Evolutionary conservation across 257 asterid species (phyloP), one percentile per base, ranked within the genome.

Genomic region (Verbena officinalis): DNA sequence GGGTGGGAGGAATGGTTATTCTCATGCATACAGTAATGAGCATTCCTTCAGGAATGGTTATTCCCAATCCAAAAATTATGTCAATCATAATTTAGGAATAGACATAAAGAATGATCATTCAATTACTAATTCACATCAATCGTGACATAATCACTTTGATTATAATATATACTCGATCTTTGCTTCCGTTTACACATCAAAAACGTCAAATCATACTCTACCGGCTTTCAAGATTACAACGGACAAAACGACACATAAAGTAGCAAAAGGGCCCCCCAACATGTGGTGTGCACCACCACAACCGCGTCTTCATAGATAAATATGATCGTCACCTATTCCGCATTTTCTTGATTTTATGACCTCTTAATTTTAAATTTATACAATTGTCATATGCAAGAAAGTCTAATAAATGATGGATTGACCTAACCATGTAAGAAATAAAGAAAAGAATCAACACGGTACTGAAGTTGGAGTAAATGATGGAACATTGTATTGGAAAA

Each of bases 211-310:
- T 62, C 67, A 42, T 31, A 23, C 62, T 10, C 20, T 1, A 68
- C 43, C 39, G 22, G 50, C 51, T 64, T 36, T 46, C 54, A 42
- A 61, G 9, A 34, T 49, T 49, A 11, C 17, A 38, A 30, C 56
- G 36, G 57, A 19, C 38, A 24, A 65, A 9, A 38, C 21, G 46
- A 62, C 55, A 48, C 11, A 30, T 44, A 33, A 62, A 17, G 19
- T 23, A 11, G 46, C 12, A 3, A 48, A 39, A 64, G 19, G 45
- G 77, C 58, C 72, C 77, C 54, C 40, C 44, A 27, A 72, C 72
- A 72, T 50, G 77, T 65, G 68, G 66, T 38, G 72, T 50, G 30
- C 45, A 59, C 56, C 43, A 31, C 13, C 38, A 17, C 39, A 46
- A 17, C 33, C 33, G 5, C 2, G 33, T 27, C 33, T 27, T 5